Percentiles rank a stretch among this genome's conserved stretches.
Evolutionary conservation across 208 protist species (phyloP).

Genomic region (Crithidia sp.): DNA sequence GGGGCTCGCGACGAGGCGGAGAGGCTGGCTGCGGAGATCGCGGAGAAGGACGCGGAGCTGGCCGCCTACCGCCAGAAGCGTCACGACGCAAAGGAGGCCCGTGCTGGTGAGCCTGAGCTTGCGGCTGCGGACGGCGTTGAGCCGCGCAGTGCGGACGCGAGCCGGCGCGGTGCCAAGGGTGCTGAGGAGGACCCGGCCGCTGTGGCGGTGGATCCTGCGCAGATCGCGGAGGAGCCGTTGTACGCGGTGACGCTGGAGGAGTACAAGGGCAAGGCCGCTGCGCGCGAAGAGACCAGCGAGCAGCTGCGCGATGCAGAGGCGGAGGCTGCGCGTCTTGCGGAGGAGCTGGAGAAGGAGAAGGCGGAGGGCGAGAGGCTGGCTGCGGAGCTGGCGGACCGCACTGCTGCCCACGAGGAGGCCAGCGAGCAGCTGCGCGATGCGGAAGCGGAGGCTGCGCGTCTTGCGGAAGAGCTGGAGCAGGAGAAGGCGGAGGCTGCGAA

Average conservation of each 20-base stretch:
- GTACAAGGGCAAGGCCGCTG: conserved; percentile 5
- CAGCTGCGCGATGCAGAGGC: neutral
- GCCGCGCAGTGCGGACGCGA: neutral
- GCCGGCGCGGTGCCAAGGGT: neutral
- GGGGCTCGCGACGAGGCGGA: no score
- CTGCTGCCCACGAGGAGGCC: no score
- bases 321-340: conserved; percentile 6
- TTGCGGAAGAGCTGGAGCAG: neutral
- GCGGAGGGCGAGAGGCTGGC: no score
- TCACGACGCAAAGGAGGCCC: conserved; percentile 22
- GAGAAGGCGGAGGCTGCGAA: neutral
- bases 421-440: no score
- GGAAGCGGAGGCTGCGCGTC: no score
- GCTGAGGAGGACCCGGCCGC: conserved; percentile 9
- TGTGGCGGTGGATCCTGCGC: conserved; percentile 17
- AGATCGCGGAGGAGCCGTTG: conserved; percentile 36
- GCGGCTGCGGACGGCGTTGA: conserved; percentile 4
- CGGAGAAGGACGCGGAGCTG: no score
- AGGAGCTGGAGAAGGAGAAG: no score
- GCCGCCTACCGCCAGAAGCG: conserved; percentile 41
- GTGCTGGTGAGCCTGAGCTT: conserved; percentile 14
- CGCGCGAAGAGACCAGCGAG: conserved; percentile 6
- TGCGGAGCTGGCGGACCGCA: no score
- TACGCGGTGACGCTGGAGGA: conserved; percentile 35
- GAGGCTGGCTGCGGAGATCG: conserved; percentile 15